phyloP scores from a whole-genome alignment of 495 filamentous ascomycete species.

The Saxophila tyrrhenica region DNA sequence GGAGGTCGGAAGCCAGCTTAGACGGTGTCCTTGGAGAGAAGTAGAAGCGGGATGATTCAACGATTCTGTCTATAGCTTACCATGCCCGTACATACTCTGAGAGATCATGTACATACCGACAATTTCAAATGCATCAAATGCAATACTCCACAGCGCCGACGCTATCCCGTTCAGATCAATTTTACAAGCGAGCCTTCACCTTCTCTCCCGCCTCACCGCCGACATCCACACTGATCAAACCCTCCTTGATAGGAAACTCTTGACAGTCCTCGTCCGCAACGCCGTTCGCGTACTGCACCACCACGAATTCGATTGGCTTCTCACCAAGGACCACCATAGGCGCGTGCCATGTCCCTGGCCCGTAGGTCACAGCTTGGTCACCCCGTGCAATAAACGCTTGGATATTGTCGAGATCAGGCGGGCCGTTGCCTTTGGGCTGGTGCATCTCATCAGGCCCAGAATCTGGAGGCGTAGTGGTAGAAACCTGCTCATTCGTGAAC shows the following conservation, averaged over 20 bases:
- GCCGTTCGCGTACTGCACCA: conserved; percentile 80
- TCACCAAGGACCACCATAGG: conserved; percentile 84
- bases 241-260: conserved; percentile 55
- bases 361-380: conserved; percentile 82
- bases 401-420: conserved; percentile 61
- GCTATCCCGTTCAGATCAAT: no score
- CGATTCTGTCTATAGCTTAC: no score
- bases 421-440: conserved; percentile 40
- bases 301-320: conserved; percentile 65
- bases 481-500: conserved; percentile 28
- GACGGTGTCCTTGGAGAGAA: no score
- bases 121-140: no score
- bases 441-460: background rate
- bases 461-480: conserved; percentile 8
- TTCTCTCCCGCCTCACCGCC: conserved; percentile 15
- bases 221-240: conserved; percentile 15
- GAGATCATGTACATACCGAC: no score
- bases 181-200: conserved; percentile 19
- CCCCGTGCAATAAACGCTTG: conserved; percentile 72
- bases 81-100: no score
- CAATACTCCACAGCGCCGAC: no score
- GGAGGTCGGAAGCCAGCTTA: no score
- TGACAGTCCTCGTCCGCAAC: conserved; percentile 80
- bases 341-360: conserved; percentile 88
- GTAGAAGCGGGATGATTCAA: no score